Conservation (phyloP, 192 early-diverging fungal species). For the Backusella westeae region DNA sequence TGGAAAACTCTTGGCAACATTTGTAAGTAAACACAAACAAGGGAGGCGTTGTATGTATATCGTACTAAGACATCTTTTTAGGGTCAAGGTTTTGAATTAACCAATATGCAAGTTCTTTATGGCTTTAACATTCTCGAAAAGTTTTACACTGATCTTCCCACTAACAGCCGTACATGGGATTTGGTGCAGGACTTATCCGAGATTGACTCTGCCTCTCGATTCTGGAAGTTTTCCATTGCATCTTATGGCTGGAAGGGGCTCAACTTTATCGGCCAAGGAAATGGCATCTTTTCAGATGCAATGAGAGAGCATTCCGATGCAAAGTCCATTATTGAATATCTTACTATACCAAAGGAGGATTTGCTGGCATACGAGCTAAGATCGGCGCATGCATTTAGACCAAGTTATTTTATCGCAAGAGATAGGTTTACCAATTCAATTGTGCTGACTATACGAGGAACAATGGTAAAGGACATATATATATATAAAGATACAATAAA, state of each 20-base stretch:
- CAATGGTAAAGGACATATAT: constrained; percentile 45
- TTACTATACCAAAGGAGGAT: constrained; percentile 59
- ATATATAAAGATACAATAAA: background rate
- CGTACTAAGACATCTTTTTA: constrained; percentile 6
- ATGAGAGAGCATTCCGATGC: constrained; percentile 65
- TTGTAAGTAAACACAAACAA: constrained; percentile 22
- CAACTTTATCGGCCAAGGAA: constrained; percentile 71
- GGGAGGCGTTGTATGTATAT: background rate
- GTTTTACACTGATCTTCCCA: constrained; percentile 50
- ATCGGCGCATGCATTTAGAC: constrained; percentile 61
- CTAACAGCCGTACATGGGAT: constrained; percentile 33
- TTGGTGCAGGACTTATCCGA: constrained; percentile 36
- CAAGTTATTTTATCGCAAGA: constrained; percentile 68
- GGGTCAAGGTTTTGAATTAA: constrained; percentile 71
- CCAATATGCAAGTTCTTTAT: constrained; percentile 59
- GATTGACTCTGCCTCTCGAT: constrained; percentile 27
- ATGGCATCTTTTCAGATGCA: constrained; percentile 61
- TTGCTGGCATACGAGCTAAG: constrained; percentile 68
- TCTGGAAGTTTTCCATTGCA: constrained; percentile 49
- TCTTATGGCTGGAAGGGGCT: constrained; percentile 67
- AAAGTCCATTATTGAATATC: constrained; percentile 59
- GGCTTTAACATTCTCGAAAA: constrained; percentile 65
- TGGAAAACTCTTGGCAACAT: constrained; percentile 27
- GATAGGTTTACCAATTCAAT: constrained; percentile 63
- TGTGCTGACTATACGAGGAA: constrained; percentile 66